phyloP scores from a whole-genome alignment of 208 protist genomes.

The Leishmania mexicana region DNA sequence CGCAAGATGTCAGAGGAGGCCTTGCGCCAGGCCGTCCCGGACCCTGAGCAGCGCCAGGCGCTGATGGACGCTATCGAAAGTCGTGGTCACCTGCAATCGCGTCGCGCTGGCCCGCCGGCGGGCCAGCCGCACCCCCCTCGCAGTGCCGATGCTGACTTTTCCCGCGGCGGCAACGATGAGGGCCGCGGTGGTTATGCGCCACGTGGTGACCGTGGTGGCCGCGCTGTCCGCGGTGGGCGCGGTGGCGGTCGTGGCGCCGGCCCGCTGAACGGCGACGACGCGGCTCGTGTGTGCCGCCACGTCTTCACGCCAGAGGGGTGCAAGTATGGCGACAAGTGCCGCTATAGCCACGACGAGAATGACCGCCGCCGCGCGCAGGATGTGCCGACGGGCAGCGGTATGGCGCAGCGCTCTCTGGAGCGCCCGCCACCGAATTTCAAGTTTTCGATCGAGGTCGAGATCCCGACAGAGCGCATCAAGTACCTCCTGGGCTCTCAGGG shows the following conservation, averaged over 20 bases:
- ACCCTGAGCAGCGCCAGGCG: constrained; percentile 61
- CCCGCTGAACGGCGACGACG: constrained; percentile 17
- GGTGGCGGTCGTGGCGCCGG: constrained; percentile 30
- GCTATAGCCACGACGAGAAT: constrained; percentile 74
- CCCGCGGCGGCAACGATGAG: constrained; percentile 30
- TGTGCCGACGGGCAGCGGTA: constrained; percentile 20
- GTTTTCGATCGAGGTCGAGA: constrained; percentile 44
- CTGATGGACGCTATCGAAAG: constrained; percentile 79
- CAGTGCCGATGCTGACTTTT: constrained; percentile 41
- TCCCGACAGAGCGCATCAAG: constrained; percentile 83
- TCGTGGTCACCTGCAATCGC: constrained; percentile 58
- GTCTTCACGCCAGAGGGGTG: constrained; percentile 69
- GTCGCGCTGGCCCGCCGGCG: constrained; percentile 32
- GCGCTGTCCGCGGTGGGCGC: constrained; percentile 37
- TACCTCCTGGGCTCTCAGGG: constrained; percentile 73
- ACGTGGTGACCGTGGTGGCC: constrained; percentile 39
- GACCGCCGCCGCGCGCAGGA: constrained; percentile 36
- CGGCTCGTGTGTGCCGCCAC: constrained; percentile 68
- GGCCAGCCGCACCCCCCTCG: constrained; percentile 44
- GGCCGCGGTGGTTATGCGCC: constrained; percentile 28
- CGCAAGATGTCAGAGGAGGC: constrained; percentile 73
- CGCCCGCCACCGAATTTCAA: constrained; percentile 37
- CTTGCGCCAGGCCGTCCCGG: constrained; percentile 69
- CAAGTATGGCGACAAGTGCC: constrained; percentile 83
- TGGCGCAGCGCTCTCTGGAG: constrained; percentile 38